Conservation (phyloP, 345 rosid genomes). For the Carallia pectinifolia region DNA sequence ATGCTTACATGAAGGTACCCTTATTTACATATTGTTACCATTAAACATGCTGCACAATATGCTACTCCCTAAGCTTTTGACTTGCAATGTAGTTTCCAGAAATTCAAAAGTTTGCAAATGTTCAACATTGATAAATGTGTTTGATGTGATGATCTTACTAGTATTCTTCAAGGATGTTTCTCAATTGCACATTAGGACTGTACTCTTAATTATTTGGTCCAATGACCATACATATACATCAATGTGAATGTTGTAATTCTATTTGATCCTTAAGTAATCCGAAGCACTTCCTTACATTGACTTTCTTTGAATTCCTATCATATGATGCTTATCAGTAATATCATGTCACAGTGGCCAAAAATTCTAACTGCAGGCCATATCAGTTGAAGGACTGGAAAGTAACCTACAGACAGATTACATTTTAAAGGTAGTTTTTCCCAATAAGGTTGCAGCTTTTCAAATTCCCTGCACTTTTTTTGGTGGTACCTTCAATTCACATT, state of each 20-base stretch:
- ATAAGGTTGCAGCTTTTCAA: not conserved
- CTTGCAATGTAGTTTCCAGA: too few species aligned
- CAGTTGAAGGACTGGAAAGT: conserved; percentile 32
- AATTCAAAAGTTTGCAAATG: too few species aligned
- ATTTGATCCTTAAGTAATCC: not conserved
- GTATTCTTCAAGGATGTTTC: too few species aligned
- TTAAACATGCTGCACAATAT: not conserved
- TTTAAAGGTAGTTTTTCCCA: conserved; percentile 27
- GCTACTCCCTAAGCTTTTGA: too few species aligned
- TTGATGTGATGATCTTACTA: too few species aligned
- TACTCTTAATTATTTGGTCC: too few species aligned
- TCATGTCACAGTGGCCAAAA: not conserved
- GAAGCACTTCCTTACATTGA: not conserved
- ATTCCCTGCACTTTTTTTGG: not conserved
- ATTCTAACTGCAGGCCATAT: conserved; percentile 29
- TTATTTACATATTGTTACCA: not conserved
- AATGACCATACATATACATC: too few species aligned
- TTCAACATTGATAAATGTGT: too few species aligned
- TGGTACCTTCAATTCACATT: not conserved
- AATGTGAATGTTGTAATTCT: too few species aligned
- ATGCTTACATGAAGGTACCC: conserved; percentile 43
- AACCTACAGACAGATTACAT: conserved; percentile 43
- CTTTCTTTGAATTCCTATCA: not conserved
- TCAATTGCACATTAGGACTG: too few species aligned
- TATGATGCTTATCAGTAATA: not conserved